phyloP scores from a whole-genome alignment of 2,329 filamentous ascomycete genomes.

The Cytospora piceae region DNA sequence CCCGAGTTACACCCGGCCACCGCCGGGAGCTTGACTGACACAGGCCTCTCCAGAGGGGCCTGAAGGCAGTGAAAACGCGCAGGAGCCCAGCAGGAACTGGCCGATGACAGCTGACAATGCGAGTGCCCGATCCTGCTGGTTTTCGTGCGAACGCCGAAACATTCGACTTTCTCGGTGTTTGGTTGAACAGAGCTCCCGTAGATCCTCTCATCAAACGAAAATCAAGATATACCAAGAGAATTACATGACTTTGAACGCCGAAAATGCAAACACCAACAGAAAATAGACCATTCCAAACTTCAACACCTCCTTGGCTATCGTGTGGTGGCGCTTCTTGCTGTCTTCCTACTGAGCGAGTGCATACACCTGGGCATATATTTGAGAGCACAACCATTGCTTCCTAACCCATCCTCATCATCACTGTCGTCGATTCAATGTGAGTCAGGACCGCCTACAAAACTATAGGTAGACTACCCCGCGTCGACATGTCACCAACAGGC shows the following conservation, averaged over 20 bases:
- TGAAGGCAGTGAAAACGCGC: background rate
- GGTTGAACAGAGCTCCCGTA: background rate
- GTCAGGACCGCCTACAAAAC: too few species aligned
- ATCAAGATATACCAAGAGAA: background rate
- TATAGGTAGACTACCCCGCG: too few species aligned
- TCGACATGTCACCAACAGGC: too few species aligned
- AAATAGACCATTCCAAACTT: too few species aligned
- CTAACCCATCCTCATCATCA: too few species aligned
- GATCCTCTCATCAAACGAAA: background rate
- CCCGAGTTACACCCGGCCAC: constrained; percentile 20
- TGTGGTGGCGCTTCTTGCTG: too few species aligned
- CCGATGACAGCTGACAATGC: constrained; percentile 1
- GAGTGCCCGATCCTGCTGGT: constrained; percentile 13
- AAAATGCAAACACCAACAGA: background rate
- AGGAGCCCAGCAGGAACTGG: background rate
- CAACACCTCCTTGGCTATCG: too few species aligned
- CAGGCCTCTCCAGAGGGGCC: background rate
- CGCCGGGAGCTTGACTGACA: background rate
- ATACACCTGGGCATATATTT: background rate
- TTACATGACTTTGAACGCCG: background rate
- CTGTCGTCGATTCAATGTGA: too few species aligned
- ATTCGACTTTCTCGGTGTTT: constrained; percentile 25
- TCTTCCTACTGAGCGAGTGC: too few species aligned
- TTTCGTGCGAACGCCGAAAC: constrained; percentile 20
- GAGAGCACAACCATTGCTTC: background rate